phyloP scores from a whole-genome alignment of 768 basidiomycete species.

The Auricularia sp. region DNA sequence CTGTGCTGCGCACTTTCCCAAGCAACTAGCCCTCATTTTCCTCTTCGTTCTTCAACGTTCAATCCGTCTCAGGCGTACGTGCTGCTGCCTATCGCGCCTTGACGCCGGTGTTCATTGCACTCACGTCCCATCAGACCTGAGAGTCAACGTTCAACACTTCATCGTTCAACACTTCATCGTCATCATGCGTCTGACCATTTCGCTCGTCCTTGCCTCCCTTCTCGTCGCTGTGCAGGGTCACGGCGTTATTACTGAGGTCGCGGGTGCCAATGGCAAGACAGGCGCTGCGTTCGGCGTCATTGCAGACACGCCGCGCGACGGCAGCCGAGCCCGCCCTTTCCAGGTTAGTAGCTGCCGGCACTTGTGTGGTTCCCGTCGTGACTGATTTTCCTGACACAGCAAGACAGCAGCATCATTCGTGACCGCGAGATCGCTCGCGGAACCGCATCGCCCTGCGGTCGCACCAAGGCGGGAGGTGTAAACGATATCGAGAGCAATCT shows the following conservation, averaged over 20 bases:
- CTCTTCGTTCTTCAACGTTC: background rate
- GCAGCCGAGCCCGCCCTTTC: slow-evolving; percentile 20
- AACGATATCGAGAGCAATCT: slow-evolving; percentile 16
- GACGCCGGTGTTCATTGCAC: too few species aligned
- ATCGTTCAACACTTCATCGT: background rate
- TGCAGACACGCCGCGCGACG: slow-evolving; percentile 15
- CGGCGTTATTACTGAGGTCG: slow-evolving; percentile 16
- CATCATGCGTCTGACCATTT: background rate
- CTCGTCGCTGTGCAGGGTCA: slow-evolving; percentile 12
- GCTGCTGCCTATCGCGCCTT: background rate
- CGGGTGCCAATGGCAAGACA: slow-evolving; percentile 20
- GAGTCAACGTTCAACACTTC: background rate
- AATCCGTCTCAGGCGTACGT: background rate
- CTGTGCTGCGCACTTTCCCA: background rate
- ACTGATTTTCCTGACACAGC: background rate
- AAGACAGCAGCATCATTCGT: slow-evolving; percentile 12
- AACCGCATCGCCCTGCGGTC: slow-evolving; percentile 17
- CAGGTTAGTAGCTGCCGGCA: slow-evolving; percentile 8
- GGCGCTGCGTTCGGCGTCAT: slow-evolving; percentile 18
- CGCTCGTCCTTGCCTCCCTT: background rate
- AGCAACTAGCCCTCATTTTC: background rate
- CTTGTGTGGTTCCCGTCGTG: background rate
- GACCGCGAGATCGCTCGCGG: slow-evolving; percentile 10
- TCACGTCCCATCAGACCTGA: too few species aligned
- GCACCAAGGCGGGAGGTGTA: slow-evolving; percentile 17